Base-by-base conservation (phyloP, 177 flowering plant genomes). In the Vitis hybrid region DNA sequence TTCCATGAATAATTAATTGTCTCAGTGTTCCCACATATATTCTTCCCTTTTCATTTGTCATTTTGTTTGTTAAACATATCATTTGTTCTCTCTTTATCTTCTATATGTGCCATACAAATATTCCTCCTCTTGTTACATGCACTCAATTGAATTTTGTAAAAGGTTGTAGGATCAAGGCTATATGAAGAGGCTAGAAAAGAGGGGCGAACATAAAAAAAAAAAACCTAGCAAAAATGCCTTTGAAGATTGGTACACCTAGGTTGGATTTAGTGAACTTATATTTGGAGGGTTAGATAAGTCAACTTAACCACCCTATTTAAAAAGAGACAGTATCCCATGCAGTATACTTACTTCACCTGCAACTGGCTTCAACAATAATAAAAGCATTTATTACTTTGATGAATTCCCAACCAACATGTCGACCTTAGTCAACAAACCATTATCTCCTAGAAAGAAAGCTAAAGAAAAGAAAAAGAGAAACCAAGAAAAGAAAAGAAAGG, bases 391-490 rank as follows among this genome's bases (percentile, higher is more conserved):
- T 78, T 75, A 76, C 81, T 75, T 80, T 72, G 77, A 74, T 78
- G 71, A 68, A 78, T 77, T 74, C 80, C 80, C 84, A 82, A 80
- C 86, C 68, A 85, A 80, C 82, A 52, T 60, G 74, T 78, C 62
- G 57, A 16, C 74, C 78, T 77, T 77, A 74, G 88, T 86, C 89
- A 88, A 84, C 83, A 83, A 74, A 74, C 77, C 81, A 78, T 75
- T 83, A 73, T 81, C 78, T 66, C 75, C 75, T 16, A 24, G 76
- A 74, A 67, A 65, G 51, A 32, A 67, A 67, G 77, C 11, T n/a
- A 66, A 64, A 21, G 58, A 65, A 77, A 71, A 70, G 32, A 73
- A 21, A 58, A 59, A 65, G 61, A 51, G 27, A 64, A 55, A 62
- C 35, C 19, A 40, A 64, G 63, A 40, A 57, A 66, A 58, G 67